Evolutionary conservation across 169 alveolate genomes (phyloP), one percentile per base, ranked within the genome.

Genomic region (Cryptosporidium bovis): DNA sequence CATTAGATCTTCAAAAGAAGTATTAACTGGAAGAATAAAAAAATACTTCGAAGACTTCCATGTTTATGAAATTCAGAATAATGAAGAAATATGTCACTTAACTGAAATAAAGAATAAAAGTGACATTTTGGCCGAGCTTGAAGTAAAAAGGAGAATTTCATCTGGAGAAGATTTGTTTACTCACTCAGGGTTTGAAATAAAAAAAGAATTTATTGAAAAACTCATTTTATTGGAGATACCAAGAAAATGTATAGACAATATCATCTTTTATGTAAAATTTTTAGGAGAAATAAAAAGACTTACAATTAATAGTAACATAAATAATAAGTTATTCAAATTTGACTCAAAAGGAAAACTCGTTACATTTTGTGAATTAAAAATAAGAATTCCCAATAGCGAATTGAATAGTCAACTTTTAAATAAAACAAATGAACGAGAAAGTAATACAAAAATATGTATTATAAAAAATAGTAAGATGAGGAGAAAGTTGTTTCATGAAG

Each of bases 21-120:
- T 36, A 13, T 27, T 77, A 60, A 44, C 60, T 46, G 93, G 93
- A 13, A 85, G 62, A 64, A 85, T 91, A 51, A 91, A 91, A 82
- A 60, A 82, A 31, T 65, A 89, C 13, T 91, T 83, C 40, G 93
- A 91, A 83, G 93, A 91, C 68, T 91, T 91, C 51, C 93, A 91
- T 66, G 93, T 91, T 10, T 90, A 85, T 51, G 93, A 91, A 85
- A 84, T 91, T 33, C 68, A 90, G 24, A 84, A 46, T 64, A 65
- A 82, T 64, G 84, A 83, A 53, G 51, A 69, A 24, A 68, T 91
- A 7, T 84, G 91, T 24, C 50, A 64, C 27, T 58, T 91, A 65
- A 64, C 83, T 31, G 55, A 77, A 20, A 55, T 91, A 29, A 84
- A 89, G 65, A 58, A 91, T 62, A 67, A 71, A 44, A 67, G 85